Percentiles rank a stretch among this genome's conserved stretches.
Conservation (phyloP, 2,329 filamentous ascomycete species). For the Helicocarpus griseus region DNA sequence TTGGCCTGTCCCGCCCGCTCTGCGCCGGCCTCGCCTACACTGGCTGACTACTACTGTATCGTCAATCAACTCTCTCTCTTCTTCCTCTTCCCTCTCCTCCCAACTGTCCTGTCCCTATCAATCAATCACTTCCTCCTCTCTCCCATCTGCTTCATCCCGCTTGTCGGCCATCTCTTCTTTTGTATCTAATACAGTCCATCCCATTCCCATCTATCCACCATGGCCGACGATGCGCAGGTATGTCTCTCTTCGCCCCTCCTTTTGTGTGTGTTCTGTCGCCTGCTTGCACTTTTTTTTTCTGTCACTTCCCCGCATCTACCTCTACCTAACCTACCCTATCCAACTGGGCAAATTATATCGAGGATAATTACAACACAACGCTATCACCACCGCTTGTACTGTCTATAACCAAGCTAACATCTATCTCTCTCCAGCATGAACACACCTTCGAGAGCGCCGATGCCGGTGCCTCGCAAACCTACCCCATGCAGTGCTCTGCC, state of each 20-base stretch:
- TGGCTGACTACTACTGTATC: not conserved
- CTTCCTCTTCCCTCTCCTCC: constrained; percentile 14
- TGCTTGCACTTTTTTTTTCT: constrained; percentile 7
- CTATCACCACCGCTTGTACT: not conserved
- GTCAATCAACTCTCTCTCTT: constrained; percentile 13
- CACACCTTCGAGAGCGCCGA: constrained; percentile 85
- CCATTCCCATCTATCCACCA: constrained; percentile 39
- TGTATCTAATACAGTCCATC: constrained; percentile 13
- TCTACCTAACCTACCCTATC: not conserved
- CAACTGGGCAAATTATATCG: not conserved
- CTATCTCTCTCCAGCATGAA: constrained; percentile 46
- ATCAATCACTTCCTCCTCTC: constrained; percentile 11
- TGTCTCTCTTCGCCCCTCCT: constrained; percentile 23
- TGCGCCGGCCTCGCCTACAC: not conserved
- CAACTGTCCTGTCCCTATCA: constrained; percentile 10
- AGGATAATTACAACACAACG: not conserved
- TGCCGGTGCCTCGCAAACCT: constrained; percentile 90
- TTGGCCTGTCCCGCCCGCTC: too few relatives aligned
- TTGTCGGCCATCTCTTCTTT: constrained; percentile 13
- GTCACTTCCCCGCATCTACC: constrained; percentile 17
- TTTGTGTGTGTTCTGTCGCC: not conserved
- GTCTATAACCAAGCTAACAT: not conserved
- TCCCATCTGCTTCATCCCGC: constrained; percentile 14
- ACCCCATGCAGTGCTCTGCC: constrained; percentile 98
- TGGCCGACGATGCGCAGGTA: constrained; percentile 61